phyloP scores from a whole-genome alignment of 2,329 filamentous ascomycete genomes.

The Epichloe gansuensis region DNA sequence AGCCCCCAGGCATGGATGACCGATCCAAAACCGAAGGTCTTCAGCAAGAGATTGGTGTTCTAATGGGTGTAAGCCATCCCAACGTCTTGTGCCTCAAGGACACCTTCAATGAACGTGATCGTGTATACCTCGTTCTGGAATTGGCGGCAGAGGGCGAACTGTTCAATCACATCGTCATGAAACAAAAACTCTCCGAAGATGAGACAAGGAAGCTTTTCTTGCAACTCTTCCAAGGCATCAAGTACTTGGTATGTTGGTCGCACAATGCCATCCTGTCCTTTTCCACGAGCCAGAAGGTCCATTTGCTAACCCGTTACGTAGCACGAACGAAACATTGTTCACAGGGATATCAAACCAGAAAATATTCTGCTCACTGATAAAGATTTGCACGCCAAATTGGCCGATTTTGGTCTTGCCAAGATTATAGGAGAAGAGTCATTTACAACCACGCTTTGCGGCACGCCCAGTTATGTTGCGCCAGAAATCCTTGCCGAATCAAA shows the following conservation, averaged over 20 bases:
- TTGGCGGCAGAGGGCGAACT: conserved; percentile 86
- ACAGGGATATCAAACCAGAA: conserved; percentile 95
- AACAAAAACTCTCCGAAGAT: conserved; percentile 73
- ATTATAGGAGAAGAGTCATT: conserved; percentile 98
- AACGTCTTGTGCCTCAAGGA: conserved; percentile 89
- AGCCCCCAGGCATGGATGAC: conserved; percentile 70
- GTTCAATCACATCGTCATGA: conserved; percentile 89
- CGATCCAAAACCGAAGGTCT: conserved; percentile 72
- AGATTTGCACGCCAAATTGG: conserved; percentile 76
- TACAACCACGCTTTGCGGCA: conserved; percentile 90
- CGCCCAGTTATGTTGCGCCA: conserved; percentile 93
- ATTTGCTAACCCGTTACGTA: conserved; percentile 24
- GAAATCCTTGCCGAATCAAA: conserved; percentile 77
- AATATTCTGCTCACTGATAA: conserved; percentile 87
- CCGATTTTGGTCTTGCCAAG: conserved; percentile 93
- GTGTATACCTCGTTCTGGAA: conserved; percentile 84
- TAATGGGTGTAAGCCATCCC: conserved; percentile 95
- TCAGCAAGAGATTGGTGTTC: conserved; percentile 88
- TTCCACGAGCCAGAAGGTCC: not conserved
- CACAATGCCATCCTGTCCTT: not conserved
- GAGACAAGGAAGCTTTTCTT: conserved; percentile 80
- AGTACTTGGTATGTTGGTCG: conserved; percentile 64
- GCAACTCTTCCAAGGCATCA: conserved; percentile 86
- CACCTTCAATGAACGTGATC: conserved; percentile 83
- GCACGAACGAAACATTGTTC: conserved; percentile 96